phyloP scores from a whole-genome alignment of 768 basidiomycete species.

The Amanita phalloides region DNA sequence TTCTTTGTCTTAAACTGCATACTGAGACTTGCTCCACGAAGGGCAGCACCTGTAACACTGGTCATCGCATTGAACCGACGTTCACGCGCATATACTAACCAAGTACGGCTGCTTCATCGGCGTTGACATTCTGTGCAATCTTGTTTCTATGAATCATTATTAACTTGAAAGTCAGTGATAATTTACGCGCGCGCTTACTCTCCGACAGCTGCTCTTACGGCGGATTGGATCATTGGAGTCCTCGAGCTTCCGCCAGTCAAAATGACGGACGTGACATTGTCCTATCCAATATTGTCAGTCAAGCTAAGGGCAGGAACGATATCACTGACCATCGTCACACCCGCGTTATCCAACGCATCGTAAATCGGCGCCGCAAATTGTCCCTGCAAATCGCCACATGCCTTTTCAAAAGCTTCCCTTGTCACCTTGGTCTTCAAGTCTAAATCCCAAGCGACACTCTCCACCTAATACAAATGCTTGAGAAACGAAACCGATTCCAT shows the following conservation, averaged over 20 bases:
- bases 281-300: constrained; percentile 27
- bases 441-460: constrained; percentile 82
- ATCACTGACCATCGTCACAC: constrained; percentile 48
- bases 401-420: constrained; percentile 68
- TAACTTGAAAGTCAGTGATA: background rate
- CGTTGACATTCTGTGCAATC: constrained; percentile 91
- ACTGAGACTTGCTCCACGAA: constrained; percentile 83
- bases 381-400: constrained; percentile 51
- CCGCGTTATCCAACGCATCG: constrained; percentile 60
- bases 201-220: constrained; percentile 69
- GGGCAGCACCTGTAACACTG: constrained; percentile 51
- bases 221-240: constrained; percentile 85
- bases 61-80: constrained; percentile 1
- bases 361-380: constrained; percentile 63
- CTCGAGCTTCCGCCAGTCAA: constrained; percentile 87
- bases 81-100: constrained; percentile 25
- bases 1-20: constrained; percentile 93
- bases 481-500: background rate
- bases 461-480: constrained; percentile 41
- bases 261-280: constrained; percentile 79
- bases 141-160: constrained; percentile 39
- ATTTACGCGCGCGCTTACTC: constrained; percentile 35
- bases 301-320: background rate
- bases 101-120: constrained; percentile 92
- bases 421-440: constrained; percentile 79